Base-by-base conservation (phyloP, 2,329 filamentous ascomycete species). In the Aschersonia sp. region DNA sequence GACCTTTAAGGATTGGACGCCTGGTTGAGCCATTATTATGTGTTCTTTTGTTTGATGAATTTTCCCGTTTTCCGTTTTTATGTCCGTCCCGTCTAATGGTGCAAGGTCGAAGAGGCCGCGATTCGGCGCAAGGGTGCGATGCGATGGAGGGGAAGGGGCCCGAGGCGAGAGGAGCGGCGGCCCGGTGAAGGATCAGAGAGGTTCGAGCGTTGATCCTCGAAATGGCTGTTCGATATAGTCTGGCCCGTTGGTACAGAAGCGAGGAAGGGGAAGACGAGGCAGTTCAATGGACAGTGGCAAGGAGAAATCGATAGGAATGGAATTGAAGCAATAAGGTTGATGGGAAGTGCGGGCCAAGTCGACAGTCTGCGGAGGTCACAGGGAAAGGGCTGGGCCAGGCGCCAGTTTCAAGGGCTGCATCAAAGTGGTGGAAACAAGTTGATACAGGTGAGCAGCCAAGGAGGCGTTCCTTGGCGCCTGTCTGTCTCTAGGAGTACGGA, bases 1-100 rank as follows among this genome's bases (percentile, higher is more conserved):
- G 35, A 92, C 88, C 86, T 95, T 94, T 64, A 94, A 72, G 58
- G 87, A 94, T 72, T 94, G 87, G 61, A 89, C 91, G 61, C 85
- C 85, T 52, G 83, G 84, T 67, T 84, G 81, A 61, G 85, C 84
- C 77, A 91, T 91, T 79, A 46, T 52, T 46, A 47, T 45, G 20
- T 20, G 20, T 20, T 20, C 20, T 20, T 20, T 20, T 20, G 20
- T 20, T 20, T 20, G 20, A 20, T 20, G 20, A 20, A 20, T 20
- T 20, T 20, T 20, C 20, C 20, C 20, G 20, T 20, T 20, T 20
- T 20, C 20, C 20, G 20, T 20, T 20, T 20, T 2, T 20, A 20
- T 20, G 20, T 20, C 20, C 20, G 20, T 20, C 20, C 35, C 7
- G 35, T 38, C 35, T 38, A 9, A 38, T 38, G 7, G 35, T 9